Conservation (phyloP, 2,329 filamentous ascomycete genomes). For the Leptographium galeiforme region DNA sequence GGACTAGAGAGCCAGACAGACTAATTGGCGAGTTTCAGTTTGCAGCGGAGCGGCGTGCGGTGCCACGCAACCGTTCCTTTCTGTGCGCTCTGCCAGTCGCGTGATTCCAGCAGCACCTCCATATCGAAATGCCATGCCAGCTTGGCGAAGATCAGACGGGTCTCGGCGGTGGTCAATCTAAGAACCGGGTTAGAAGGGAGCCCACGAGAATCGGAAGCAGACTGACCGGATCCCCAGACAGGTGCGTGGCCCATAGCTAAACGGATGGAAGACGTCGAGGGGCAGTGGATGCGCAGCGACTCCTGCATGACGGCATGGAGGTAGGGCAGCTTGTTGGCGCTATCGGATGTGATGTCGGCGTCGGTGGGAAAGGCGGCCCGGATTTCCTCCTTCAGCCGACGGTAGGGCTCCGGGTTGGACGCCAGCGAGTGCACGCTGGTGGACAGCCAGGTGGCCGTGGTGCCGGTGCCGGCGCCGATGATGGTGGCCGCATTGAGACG, state of each 20-base stretch:
- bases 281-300: constrained; percentile 10
- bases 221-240: constrained; percentile 27
- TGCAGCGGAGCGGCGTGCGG: background rate
- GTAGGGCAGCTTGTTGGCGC: constrained; percentile 10
- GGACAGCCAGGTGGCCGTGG: constrained; percentile 9
- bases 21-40: background rate
- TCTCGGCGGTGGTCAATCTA: constrained; percentile 15
- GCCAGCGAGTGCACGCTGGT: constrained; percentile 8
- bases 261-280: constrained; percentile 24
- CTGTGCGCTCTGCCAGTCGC: background rate
- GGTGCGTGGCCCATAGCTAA: constrained; percentile 32
- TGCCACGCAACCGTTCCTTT: background rate
- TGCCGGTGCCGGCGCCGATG: constrained; percentile 17
- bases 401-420: constrained; percentile 4
- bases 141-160: constrained; percentile 10
- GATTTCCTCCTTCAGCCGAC: constrained; percentile 6
- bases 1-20: background rate
- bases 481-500: constrained; percentile 8
- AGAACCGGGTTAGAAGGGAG: background rate
- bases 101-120: constrained; percentile 5
- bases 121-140: constrained; percentile 15
- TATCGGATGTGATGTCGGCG: constrained; percentile 3
- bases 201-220: background rate
- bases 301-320: constrained; percentile 13
- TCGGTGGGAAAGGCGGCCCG: constrained; percentile 5